Evolutionary conservation across 768 basidiomycete species (phyloP).

Genomic region (Lenzites betulinus): DNA sequence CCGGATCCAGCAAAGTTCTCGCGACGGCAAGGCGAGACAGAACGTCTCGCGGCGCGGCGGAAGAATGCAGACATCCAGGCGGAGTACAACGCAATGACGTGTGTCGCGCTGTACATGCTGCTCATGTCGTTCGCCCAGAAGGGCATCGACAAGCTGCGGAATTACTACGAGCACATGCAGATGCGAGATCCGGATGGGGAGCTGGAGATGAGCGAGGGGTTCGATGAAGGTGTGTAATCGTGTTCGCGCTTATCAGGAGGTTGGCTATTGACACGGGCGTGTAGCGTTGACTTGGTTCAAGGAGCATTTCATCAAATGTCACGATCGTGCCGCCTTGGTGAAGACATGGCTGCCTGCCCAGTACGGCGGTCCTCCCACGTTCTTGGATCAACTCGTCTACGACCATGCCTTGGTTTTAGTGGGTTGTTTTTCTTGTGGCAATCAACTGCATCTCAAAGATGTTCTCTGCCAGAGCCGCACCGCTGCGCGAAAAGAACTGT

Average conservation of each 20-base stretch:
- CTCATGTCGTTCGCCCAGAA: conserved; percentile 91
- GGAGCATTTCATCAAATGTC: conserved; percentile 91
- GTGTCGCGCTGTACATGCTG: conserved; percentile 87
- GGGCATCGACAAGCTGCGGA: conserved; percentile 82
- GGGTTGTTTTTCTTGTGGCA: conserved; percentile 32
- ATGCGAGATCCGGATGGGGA: conserved; percentile 78
- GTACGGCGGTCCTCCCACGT: conserved; percentile 79
- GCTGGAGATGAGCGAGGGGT: conserved; percentile 76
- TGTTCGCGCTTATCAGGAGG: conserved; percentile 3
- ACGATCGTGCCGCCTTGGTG: conserved; percentile 85
- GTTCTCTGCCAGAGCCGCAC: conserved; percentile 70
- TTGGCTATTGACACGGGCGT: neutral
- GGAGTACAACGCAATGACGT: conserved; percentile 82
- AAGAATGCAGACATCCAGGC: conserved; percentile 78
- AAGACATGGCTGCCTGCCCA: conserved; percentile 87
- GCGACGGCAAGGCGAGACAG: conserved; percentile 69
- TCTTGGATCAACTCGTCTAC: conserved; percentile 89
- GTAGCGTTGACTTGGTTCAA: conserved; percentile 88
- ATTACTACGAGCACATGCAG: conserved; percentile 80
- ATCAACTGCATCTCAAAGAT: neutral
- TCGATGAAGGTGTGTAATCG: conserved; percentile 63
- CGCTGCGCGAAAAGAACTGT: conserved; percentile 87
- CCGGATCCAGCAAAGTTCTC: conserved; percentile 78
- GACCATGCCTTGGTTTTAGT: conserved; percentile 89
- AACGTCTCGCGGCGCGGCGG: conserved; percentile 66